Evolutionary conservation across 1,284 basidiomycete genomes (phyloP).

Genomic region (Grifola frondosa): DNA sequence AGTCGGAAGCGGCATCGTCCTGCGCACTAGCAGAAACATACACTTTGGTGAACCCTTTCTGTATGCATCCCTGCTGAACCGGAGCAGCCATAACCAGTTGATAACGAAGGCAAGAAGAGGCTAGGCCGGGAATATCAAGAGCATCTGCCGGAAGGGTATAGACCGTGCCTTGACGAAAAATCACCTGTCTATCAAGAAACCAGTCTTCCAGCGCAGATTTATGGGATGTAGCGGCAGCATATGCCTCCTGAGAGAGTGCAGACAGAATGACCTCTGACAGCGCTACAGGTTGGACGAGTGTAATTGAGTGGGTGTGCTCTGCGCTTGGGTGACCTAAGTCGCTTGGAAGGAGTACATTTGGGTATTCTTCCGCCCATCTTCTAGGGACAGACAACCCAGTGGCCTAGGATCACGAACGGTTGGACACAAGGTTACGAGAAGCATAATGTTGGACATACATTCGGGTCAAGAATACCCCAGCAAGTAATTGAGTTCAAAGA

Average conservation of each 20-base stretch:
- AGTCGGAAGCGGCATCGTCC: slow-evolving; percentile 3
- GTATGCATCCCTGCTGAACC: slow-evolving; percentile 67
- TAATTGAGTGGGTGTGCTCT: slow-evolving; percentile 28
- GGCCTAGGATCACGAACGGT: slow-evolving; percentile 1
- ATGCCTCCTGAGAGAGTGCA: slow-evolving; percentile 29
- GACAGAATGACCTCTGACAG: slow-evolving; percentile 32
- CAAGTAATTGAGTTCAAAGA: slow-evolving; percentile 13
- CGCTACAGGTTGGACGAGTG: slow-evolving; percentile 21
- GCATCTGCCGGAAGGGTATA: slow-evolving; percentile 28
- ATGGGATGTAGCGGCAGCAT: slow-evolving; percentile 21
- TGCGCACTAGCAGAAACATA: slow-evolving; percentile 46
- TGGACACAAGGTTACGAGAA: background rate
- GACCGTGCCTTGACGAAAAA: slow-evolving; percentile 52
- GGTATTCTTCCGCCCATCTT: slow-evolving; percentile 18
- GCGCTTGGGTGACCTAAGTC: slow-evolving; percentile 2
- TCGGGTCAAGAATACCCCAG: slow-evolving; percentile 15
- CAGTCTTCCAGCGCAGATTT: slow-evolving; percentile 37
- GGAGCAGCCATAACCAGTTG: slow-evolving; percentile 61
- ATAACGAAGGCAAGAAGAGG: slow-evolving; percentile 25
- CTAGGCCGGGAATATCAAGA: slow-evolving; percentile 12
- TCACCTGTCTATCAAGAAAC: slow-evolving; percentile 38
- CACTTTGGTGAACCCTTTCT: slow-evolving; percentile 53
- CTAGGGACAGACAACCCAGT: slow-evolving; percentile 14
- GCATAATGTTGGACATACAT: slow-evolving; percentile 6
- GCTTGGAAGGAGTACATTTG: slow-evolving; percentile 10